These are phyloP conservation scores for Botrytis hyacinthi DNA, from an alignment of 2,329 filamentous ascomycete species.

Conservation along the genomic window DNA sequence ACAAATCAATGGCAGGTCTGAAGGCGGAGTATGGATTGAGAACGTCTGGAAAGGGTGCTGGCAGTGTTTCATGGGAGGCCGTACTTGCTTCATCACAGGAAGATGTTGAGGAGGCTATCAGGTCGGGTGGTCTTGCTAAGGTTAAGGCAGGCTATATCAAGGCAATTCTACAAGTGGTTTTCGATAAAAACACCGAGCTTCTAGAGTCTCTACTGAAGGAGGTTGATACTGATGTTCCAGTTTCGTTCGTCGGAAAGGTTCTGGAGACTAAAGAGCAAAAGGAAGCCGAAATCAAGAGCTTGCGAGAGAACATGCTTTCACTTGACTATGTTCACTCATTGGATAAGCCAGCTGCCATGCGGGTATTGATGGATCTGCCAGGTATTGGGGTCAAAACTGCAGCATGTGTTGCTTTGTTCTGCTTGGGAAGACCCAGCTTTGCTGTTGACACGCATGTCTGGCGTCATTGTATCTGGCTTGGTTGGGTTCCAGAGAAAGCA, in stretches of 20 bases:
- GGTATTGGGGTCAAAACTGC: slow-evolving; percentile 58
- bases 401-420: slow-evolving; percentile 57
- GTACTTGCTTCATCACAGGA: slow-evolving; percentile 58
- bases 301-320: slow-evolving; percentile 57
- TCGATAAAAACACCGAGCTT: slow-evolving; percentile 62
- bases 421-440: slow-evolving; percentile 52
- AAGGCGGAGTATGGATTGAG: slow-evolving; percentile 63
- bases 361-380: slow-evolving; percentile 49
- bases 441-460: slow-evolving; percentile 58
- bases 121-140: slow-evolving; percentile 66
- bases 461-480: slow-evolving; percentile 51
- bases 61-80: slow-evolving; percentile 73
- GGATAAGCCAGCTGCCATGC: slow-evolving; percentile 49
- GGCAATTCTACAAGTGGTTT: slow-evolving; percentile 67
- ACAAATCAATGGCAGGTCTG: slow-evolving; percentile 64
- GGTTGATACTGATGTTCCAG: slow-evolving; percentile 43
- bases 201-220: slow-evolving; percentile 49
- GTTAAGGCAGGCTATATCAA: slow-evolving; percentile 73
- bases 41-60: slow-evolving; percentile 61
- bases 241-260: slow-evolving; percentile 45
- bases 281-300: slow-evolving; percentile 54
- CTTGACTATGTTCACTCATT: slow-evolving; percentile 51
- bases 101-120: slow-evolving; percentile 68
- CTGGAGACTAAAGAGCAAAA: slow-evolving; percentile 49
- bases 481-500: slow-evolving; percentile 54